Base-by-base conservation (phyloP, 176 grass and related monocot species). In the Urochloa ruziziensis region DNA sequence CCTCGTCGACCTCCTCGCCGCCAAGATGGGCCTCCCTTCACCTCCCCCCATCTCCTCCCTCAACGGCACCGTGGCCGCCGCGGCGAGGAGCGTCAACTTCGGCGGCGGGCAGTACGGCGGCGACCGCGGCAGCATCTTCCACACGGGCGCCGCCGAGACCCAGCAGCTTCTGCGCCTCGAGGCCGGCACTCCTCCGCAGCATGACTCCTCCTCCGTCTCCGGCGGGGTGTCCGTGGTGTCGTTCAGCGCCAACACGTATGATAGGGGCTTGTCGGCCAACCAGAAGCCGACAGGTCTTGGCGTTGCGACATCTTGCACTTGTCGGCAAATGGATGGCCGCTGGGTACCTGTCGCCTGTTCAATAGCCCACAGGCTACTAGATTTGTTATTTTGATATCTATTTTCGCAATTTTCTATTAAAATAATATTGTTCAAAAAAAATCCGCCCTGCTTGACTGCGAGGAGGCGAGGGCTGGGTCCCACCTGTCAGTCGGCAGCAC, bases 161-260 rank as follows among this genome's bases (percentile, higher is more conserved):
- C 73, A 92, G 63, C 92, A 94, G 85, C 62, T 90, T 9, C 67
- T 90, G 32, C 90, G 69, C 24, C 90, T 94, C 29, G 77, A 87
- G 80, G 77, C 81, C 15, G 60, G 72, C 40, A 47, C n/a, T n/a
- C n/a, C 86, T 8, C 70, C 89, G 46, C 6, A 21, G 34, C 46
- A 28, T 42, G 76, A 58, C 43, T 52, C 37, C 10, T 75, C 36
- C 7, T 24, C 12, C 30, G 81, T 37, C 12, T 75, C 73, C 3
- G 51, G 72, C 27, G 90, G 87, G 17, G 67, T 94, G 49, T 94
- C 88, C 79, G 54, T 94, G 21, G 62, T 92, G 18, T 92, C 93
- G 6, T 94, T 94, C 85, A 90, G 93, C 39, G 17, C 87, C 60
- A 87, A 94, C 80, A 87, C 88, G n/a, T 94, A 90, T n/a, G n/a